These are phyloP conservation scores for Botrytis sinoallii DNA, from an alignment of 2,329 filamentous ascomycete genomes.

Conservation along the genomic window DNA sequence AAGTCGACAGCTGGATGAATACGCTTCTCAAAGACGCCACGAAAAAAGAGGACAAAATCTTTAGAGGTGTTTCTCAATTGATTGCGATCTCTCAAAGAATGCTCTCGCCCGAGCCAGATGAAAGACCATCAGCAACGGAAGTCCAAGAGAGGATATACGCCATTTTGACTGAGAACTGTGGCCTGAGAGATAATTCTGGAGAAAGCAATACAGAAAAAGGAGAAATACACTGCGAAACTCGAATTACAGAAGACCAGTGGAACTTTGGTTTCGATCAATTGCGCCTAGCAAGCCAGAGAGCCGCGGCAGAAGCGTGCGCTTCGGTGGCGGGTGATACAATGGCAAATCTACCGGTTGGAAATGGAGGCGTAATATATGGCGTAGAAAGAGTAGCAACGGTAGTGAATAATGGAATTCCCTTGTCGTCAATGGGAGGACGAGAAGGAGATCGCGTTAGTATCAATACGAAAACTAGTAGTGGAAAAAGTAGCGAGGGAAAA, in stretches of 20 bases:
- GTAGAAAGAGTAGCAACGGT: slow-evolving; percentile 27
- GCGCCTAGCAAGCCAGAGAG: slow-evolving; percentile 33
- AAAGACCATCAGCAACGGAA: slow-evolving; percentile 52
- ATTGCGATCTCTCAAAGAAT: slow-evolving; percentile 53
- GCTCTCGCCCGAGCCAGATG: slow-evolving; percentile 50
- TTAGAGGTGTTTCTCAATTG: slow-evolving; percentile 51
- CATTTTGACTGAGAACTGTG: slow-evolving; percentile 44
- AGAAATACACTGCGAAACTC: slow-evolving; percentile 32
- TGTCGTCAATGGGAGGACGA: slow-evolving; percentile 11
- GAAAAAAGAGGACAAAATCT: slow-evolving; percentile 46
- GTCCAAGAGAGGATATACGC: slow-evolving; percentile 52
- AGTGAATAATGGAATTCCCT: slow-evolving; percentile 17
- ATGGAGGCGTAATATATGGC: slow-evolving; percentile 29
- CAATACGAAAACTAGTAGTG: slow-evolving; percentile 30
- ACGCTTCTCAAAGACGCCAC: slow-evolving; percentile 56
- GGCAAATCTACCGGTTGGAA: slow-evolving; percentile 21
- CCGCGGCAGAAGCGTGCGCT: slow-evolving; percentile 36
- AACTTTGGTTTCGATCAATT: slow-evolving; percentile 34
- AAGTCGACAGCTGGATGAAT: slow-evolving; percentile 67
- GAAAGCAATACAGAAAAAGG: neutral
- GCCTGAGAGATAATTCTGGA: slow-evolving; percentile 20
- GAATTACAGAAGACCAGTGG: slow-evolving; percentile 24
- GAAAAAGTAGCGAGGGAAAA: slow-evolving; percentile 30
- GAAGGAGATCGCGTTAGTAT: slow-evolving; percentile 28
- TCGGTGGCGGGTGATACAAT: slow-evolving; percentile 25